These are phyloP conservation scores for Aurantiochytrium sp. DNA, from an alignment of 108 stramenopile species.

Conservation along the genomic window DNA sequence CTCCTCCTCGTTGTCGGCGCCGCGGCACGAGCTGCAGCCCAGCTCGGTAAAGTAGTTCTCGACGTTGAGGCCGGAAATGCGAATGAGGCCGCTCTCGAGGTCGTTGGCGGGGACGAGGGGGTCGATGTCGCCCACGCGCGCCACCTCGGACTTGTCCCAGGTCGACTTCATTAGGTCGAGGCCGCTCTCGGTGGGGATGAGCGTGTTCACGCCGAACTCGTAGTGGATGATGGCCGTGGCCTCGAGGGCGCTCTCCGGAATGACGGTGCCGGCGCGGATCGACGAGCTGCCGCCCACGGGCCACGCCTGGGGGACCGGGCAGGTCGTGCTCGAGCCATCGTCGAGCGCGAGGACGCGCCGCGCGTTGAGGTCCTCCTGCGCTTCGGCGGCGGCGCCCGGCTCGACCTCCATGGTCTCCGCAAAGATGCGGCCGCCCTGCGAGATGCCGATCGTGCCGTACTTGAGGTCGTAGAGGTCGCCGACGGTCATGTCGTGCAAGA, in stretches of 20 bases:
- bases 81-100: not conserved
- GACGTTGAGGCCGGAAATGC: not conserved
- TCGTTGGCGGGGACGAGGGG: not conserved
- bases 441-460: slow-evolving; percentile 4
- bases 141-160: not conserved
- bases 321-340: not conserved
- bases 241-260: not conserved
- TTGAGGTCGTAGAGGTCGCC: not conserved
- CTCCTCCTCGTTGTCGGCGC: not conserved
- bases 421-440: not conserved
- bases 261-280: not conserved
- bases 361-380: not conserved
- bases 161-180: not conserved
- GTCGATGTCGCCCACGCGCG: not conserved
- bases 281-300: not conserved
- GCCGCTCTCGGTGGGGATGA: not conserved
- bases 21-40: not conserved
- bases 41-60: slow-evolving; percentile 10
- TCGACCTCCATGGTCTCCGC: not conserved
- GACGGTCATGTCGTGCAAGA: not conserved
- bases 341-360: not conserved
- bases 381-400: not conserved
- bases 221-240: not conserved
- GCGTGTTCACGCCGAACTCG: not conserved
- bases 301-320: slow-evolving; percentile 10